Evolutionary conservation across 441 rosid species (phyloP), one percentile per base, ranked within the genome.

Genomic region (Aquilaria agallochum): DNA sequence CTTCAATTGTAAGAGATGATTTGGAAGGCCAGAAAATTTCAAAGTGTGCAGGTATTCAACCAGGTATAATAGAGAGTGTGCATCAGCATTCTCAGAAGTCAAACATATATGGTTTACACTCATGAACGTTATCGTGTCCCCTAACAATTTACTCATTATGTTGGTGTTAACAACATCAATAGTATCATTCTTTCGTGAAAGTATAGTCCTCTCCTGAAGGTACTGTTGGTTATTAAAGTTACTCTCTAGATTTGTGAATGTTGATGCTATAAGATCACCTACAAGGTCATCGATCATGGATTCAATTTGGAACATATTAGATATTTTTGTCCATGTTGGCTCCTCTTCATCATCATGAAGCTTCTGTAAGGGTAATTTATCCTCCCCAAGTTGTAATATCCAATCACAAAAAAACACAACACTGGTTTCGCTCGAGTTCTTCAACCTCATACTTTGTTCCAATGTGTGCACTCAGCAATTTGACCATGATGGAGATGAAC

Each of bases 41-140:
- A 68, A n/a, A 3, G 60, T 7, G 40, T 55, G 55, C 2, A 68
- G 11, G 5, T 55, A 62, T 15, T 68, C 58, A 1, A 14, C 31
- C 0, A 58, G 67, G 50, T 62, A 56, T 9, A 42, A 42, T 2
- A 5, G 11, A 48, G 4, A 3, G 9, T 5, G 11, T n/a, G 50
- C 3, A 48, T 48, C 11, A 9, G 11, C 11, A 48, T n/a, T n/a
- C 50, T 48, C 13, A 9, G 50, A 48, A 2, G 50, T 9, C 8
- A 2, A 2, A 2, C 6, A 48, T 3, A 48, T 10, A 9, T 3
- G 11, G 11, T 48, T 9, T 2, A 2, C 11, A 48, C 50, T 48
- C 3, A 9, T 2, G 8, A 2, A 48, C 14, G 50, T 9, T 48
- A 2, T 48, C 3, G 6, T n/a, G 2, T 10, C 3, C 2, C 50